phyloP scores from a whole-genome alignment of 768 basidiomycete species.

The Tylopilus plumbeoviolaceoides region DNA sequence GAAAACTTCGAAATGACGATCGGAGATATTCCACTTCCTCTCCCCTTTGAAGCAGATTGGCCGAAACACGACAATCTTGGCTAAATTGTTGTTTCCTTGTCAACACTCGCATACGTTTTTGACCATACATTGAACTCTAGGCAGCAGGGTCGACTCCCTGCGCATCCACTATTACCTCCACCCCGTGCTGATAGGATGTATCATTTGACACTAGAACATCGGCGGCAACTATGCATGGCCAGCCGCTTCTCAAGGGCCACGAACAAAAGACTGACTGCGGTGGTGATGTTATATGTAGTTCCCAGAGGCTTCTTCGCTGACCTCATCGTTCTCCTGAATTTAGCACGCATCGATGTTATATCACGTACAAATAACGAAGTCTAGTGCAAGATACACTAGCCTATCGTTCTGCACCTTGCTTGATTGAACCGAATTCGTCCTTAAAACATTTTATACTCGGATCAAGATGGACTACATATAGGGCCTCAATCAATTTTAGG shows the following conservation, averaged over 20 bases:
- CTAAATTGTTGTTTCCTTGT: slow-evolving; percentile 13
- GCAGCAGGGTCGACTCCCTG: slow-evolving; percentile 1
- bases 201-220: background rate
- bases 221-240: background rate
- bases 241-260: background rate
- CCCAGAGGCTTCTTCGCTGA: slow-evolving; percentile 12
- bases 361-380: slow-evolving; percentile 27
- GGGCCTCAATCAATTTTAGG: slow-evolving; percentile 1
- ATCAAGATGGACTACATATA: slow-evolving; percentile 20
- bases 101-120: slow-evolving; percentile 6
- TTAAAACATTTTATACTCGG: slow-evolving; percentile 20
- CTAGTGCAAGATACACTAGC: background rate
- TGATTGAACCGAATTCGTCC: slow-evolving; percentile 12
- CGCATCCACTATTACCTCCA: background rate
- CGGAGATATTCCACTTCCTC: background rate
- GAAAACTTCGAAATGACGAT: background rate
- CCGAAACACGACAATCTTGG: slow-evolving; percentile 1
- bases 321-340: slow-evolving; percentile 27
- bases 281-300: background rate
- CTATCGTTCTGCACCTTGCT: slow-evolving; percentile 14
- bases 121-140: background rate
- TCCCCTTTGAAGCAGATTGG: background rate
- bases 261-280: background rate
- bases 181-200: background rate
- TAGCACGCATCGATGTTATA: slow-evolving; percentile 11